Percentiles rank a stretch among this genome's conserved stretches.
phyloP scores from a whole-genome alignment of 352 stramenopile species.

The Phytophthora constricta region DNA sequence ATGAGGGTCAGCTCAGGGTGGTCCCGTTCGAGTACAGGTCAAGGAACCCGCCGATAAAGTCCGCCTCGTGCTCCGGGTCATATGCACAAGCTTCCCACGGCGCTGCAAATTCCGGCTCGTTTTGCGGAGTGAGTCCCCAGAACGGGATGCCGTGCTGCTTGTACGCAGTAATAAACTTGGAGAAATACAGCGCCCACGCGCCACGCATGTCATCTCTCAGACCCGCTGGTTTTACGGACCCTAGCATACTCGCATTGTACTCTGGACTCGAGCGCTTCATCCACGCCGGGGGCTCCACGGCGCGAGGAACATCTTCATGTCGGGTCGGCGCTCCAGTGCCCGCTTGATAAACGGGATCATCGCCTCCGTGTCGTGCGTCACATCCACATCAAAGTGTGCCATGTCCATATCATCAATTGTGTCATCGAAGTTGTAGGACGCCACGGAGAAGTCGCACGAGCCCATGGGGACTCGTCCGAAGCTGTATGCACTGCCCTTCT shows the following conservation, averaged over 20 bases:
- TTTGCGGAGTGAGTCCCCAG: slow-evolving; percentile 92
- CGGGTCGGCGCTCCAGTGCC: slow-evolving; percentile 63
- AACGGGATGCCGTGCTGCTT: slow-evolving; percentile 82
- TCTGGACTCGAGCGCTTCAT: slow-evolving; percentile 73
- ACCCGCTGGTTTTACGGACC: slow-evolving; percentile 58
- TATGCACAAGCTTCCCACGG: slow-evolving; percentile 81
- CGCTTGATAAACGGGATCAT: slow-evolving; percentile 89
- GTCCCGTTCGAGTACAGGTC: slow-evolving; percentile 84
- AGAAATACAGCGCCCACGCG: slow-evolving; percentile 92
- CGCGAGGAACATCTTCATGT: slow-evolving; percentile 87
- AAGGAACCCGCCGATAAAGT: slow-evolving; percentile 88
- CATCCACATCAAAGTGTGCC: slow-evolving; percentile 76
- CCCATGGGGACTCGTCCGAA: slow-evolving; percentile 89
- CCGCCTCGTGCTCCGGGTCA: slow-evolving; percentile 57
- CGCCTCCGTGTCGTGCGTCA: slow-evolving; percentile 73
- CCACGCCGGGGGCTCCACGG: slow-evolving; percentile 92
- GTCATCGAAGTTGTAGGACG: slow-evolving; percentile 88
- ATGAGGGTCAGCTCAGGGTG: slow-evolving; percentile 92
- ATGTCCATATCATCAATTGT: slow-evolving; percentile 72
- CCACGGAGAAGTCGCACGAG: slow-evolving; percentile 84
- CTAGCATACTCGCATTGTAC: slow-evolving; percentile 69
- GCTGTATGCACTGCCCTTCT: slow-evolving; percentile 72
- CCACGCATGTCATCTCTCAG: slow-evolving; percentile 56
- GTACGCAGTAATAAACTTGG: slow-evolving; percentile 93
- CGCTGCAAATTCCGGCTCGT: slow-evolving; percentile 85